phyloP scores from a whole-genome alignment of 495 filamentous ascomycete species.

The Clohesyomyces aquaticus region DNA sequence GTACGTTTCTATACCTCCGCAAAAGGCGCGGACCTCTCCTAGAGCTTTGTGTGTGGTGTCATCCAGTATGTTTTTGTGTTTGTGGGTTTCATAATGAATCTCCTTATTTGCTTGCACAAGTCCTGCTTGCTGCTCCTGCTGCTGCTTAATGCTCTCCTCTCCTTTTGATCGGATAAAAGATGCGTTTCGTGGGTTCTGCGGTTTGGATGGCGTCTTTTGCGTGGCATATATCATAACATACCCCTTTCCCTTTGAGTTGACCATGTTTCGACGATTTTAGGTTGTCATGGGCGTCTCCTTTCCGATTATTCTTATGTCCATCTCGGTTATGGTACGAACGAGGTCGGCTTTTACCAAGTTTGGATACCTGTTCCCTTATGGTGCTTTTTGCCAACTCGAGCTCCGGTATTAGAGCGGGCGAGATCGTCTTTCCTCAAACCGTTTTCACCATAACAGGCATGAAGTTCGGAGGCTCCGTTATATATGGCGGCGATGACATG shows the following conservation, averaged over 20 bases:
- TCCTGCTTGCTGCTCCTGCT: no score
- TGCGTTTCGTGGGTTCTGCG: background rate
- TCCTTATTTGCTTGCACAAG: constrained; percentile 21
- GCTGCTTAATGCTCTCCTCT: constrained; percentile 7
- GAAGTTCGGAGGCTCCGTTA: no score
- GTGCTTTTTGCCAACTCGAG: no score
- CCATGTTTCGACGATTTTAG: background rate
- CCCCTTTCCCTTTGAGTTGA: constrained; percentile 8
- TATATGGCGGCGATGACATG: no score
- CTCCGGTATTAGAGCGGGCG: no score
- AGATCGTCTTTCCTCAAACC: no score
- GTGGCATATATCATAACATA: no score
- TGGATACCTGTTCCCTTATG: background rate
- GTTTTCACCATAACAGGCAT: no score
- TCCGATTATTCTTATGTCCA: background rate
- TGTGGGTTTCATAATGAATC: constrained; percentile 27
- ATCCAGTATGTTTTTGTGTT: constrained; percentile 13
- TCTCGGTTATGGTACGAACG: background rate
- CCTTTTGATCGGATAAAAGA: constrained; percentile 2
- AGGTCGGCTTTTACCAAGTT: background rate
- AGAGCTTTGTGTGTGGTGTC: background rate
- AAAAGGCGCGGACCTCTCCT: background rate
- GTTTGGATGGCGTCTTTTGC: constrained; percentile 21
- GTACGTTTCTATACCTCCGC: constrained; percentile 8
- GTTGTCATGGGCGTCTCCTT: background rate